Evolutionary conservation across 495 filamentous ascomycete genomes (phyloP).

Genomic region (Xylaria longipes): DNA sequence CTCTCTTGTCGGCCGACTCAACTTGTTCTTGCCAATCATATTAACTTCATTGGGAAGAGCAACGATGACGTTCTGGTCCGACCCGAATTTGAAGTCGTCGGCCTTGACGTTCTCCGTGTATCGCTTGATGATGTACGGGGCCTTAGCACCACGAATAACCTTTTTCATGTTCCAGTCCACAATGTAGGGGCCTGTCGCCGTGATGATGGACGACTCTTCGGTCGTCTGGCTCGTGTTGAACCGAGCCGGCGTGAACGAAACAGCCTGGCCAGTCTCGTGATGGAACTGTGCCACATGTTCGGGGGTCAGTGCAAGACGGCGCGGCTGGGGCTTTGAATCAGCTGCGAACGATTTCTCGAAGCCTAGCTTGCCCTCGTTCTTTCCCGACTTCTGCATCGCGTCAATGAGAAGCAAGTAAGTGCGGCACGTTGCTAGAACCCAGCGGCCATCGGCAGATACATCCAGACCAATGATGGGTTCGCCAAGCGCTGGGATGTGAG

Average conservation of each 20-base stretch:
- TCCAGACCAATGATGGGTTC: conserved; percentile 95
- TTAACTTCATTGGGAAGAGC: conserved; percentile 96
- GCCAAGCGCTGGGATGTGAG: conserved; percentile 91
- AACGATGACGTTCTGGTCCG: conserved; percentile 97
- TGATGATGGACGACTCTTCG: conserved; percentile 89
- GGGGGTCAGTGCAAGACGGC: conserved; percentile 85
- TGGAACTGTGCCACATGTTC: conserved; percentile 95
- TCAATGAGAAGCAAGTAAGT: conserved; percentile 96
- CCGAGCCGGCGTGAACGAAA: conserved; percentile 87
- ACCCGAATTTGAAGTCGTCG: conserved; percentile 98
- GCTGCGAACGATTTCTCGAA: conserved; percentile 94
- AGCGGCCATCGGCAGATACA: conserved; percentile 91
- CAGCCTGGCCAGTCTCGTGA: conserved; percentile 84
- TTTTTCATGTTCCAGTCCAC: conserved; percentile 96
- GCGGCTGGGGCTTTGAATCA: conserved; percentile 90
- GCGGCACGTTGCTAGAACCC: conserved; percentile 92
- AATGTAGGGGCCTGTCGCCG: conserved; percentile 96
- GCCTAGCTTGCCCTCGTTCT: conserved; percentile 96
- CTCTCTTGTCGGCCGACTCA: conserved; percentile 90
- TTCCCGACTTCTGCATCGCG: conserved; percentile 86
- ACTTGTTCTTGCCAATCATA: conserved; percentile 85
- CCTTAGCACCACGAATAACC: conserved; percentile 75
- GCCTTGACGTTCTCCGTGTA: conserved; percentile 95
- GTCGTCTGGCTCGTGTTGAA: conserved; percentile 90
- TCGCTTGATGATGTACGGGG: conserved; percentile 94